A percentile compares a stretch with the other conserved stretches of the same genome.
Evolutionary conservation across 345 rosid species (phyloP).

Genomic region (Euphorbia peplus): DNA sequence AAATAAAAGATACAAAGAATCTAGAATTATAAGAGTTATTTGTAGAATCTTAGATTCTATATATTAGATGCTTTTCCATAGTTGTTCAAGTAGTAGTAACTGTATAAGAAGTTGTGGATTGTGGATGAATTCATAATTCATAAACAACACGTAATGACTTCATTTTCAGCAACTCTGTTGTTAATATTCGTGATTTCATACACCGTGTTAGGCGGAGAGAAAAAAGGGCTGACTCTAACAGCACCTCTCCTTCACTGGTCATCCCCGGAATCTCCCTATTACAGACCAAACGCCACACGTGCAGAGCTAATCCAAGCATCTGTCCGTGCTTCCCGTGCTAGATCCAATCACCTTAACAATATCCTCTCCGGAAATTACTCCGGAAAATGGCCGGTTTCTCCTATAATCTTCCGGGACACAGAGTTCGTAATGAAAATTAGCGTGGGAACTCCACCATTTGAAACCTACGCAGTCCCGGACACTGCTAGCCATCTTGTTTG

Average conservation of each 20-base stretch:
- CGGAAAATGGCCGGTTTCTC: background rate
- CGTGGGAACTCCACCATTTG: background rate
- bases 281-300: slow-evolving; percentile 4
- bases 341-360: background rate
- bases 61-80: background rate
- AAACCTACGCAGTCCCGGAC: slow-evolving; percentile 15
- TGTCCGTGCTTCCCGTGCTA: background rate
- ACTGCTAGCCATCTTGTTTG: slow-evolving; percentile 21
- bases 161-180: background rate
- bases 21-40: background rate
- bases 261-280: slow-evolving; percentile 25
- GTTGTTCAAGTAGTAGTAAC: background rate
- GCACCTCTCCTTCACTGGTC: slow-evolving; percentile 13
- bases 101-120: background rate
- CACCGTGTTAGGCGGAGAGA: background rate
- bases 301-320: background rate
- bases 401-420: background rate
- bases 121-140: background rate
- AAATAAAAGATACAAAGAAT: too few relatives aligned
- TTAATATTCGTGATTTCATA: background rate
- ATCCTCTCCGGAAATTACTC: background rate
- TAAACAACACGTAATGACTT: background rate
- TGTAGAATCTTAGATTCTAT: background rate
- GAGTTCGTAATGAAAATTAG: background rate
- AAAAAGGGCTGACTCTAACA: background rate